phyloP scores from a whole-genome alignment of 2,329 filamentous ascomycete genomes.

The Tricladium varicosporioides region DNA sequence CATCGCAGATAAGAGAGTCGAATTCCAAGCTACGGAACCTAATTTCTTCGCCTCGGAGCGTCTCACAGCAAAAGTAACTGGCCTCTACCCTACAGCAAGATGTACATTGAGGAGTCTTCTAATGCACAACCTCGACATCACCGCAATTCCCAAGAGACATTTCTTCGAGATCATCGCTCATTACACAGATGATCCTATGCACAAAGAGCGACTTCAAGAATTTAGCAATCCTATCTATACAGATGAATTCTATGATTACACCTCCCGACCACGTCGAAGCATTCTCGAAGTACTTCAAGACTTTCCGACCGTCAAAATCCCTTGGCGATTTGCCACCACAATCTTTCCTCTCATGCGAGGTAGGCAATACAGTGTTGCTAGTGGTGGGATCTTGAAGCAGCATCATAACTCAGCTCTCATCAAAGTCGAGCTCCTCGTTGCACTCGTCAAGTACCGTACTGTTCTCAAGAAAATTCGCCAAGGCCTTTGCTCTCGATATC shows the following conservation, averaged over 20 bases:
- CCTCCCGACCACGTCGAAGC: constrained; percentile 81
- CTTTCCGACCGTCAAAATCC: constrained; percentile 80
- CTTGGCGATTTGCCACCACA: constrained; percentile 67
- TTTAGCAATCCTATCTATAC: constrained; percentile 77
- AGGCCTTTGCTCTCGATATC: constrained; percentile 87
- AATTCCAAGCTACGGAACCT: constrained; percentile 41
- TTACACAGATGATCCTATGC: constrained; percentile 68
- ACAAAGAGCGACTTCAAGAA: constrained; percentile 79
- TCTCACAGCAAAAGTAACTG: constrained; percentile 37
- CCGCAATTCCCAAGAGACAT: constrained; percentile 79
- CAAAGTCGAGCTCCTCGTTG: constrained; percentile 71
- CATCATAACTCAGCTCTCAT: constrained; percentile 33
- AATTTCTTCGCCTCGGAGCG: constrained; percentile 29
- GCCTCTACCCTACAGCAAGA: constrained; percentile 29
- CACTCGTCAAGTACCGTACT: constrained; percentile 88
- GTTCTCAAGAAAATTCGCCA: constrained; percentile 80
- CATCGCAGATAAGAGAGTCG: constrained; percentile 69
- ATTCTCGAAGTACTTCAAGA: constrained; percentile 92
- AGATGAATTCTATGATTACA: constrained; percentile 95
- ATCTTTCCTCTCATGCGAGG: constrained; percentile 80
- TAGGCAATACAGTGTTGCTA: constrained; percentile 92
- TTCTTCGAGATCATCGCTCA: constrained; percentile 80
- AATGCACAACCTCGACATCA: constrained; percentile 83
- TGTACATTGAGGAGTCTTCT: constrained; percentile 70
- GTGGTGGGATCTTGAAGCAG: constrained; percentile 50